Conservation (phyloP, 352 stramenopile genomes). For the Phytophthora sansomeana region DNA sequence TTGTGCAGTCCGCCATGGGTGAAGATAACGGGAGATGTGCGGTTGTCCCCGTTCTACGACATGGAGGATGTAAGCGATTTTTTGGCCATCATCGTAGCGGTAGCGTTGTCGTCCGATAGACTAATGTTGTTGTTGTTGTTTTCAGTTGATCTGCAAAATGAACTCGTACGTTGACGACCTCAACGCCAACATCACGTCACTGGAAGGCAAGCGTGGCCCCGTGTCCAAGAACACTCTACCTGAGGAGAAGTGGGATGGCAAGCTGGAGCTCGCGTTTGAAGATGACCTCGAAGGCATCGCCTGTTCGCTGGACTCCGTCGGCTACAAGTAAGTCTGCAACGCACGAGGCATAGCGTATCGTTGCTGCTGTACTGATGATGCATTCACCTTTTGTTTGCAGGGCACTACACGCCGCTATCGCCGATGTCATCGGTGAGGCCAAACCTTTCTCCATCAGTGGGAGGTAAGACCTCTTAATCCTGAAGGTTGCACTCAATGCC, state of each 20-base stretch:
- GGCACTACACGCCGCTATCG: conserved; percentile 78
- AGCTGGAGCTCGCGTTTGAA: conserved; percentile 90
- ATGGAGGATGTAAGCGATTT: too few species aligned
- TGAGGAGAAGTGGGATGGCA: conserved; percentile 74
- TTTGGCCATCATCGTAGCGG: too few species aligned
- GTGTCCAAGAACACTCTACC: conserved; percentile 92
- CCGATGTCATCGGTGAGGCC: conserved; percentile 71
- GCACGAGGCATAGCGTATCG: not conserved
- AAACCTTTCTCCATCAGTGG: conserved; percentile 93
- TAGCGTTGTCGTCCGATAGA: too few species aligned
- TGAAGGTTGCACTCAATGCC: not conserved
- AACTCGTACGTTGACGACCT: conserved; percentile 85
- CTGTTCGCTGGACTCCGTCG: conserved; percentile 88
- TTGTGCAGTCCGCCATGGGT: conserved; percentile 80
- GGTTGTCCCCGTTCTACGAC: conserved; percentile 93
- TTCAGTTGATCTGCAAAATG: conserved; percentile 66
- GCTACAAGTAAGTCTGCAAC: conserved; percentile 59
- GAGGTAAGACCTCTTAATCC: conserved; percentile 37
- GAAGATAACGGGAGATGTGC: conserved; percentile 91
- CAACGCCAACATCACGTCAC: conserved; percentile 79
- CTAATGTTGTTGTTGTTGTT: too few species aligned
- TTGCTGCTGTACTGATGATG: not conserved
- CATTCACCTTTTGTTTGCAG: conserved; percentile 10
- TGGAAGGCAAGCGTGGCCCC: conserved; percentile 81
- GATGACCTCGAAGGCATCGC: conserved; percentile 91